phyloP scores from a whole-genome alignment of 495 filamentous ascomycete genomes.

The Lepidopterella palustris region DNA sequence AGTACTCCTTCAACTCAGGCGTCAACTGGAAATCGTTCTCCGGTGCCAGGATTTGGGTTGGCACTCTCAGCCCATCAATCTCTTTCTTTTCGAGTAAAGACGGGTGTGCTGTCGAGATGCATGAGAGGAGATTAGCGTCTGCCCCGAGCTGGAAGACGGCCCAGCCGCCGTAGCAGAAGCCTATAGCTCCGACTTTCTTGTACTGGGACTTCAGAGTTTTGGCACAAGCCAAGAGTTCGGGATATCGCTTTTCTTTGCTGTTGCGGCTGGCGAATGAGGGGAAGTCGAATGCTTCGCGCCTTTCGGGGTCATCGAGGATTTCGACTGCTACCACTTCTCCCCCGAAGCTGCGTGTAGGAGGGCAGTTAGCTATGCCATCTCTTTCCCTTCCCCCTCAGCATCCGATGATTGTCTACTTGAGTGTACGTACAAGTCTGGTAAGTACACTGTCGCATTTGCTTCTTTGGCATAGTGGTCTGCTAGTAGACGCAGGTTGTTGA shows the following conservation, averaged over 20 bases:
- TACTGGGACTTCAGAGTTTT: conserved; percentile 38
- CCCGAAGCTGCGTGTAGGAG: conserved; percentile 20
- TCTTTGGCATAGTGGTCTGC: conserved; percentile 48
- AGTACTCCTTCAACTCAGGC: conserved; percentile 46
- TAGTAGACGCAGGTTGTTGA: conserved; percentile 38
- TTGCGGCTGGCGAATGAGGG: conserved; percentile 36
- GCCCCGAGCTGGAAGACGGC: conserved; percentile 46
- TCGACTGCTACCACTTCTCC: conserved; percentile 30
- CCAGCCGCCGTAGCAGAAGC: conserved; percentile 60
- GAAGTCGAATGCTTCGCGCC: conserved; percentile 40
- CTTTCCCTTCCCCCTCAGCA: too few species aligned
- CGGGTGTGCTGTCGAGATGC: conserved; percentile 50
- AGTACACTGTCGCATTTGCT: conserved; percentile 44
- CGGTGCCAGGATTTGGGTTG: conserved; percentile 53
- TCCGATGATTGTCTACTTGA: too few species aligned
- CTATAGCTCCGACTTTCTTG: conserved; percentile 46
- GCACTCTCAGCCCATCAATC: conserved; percentile 47
- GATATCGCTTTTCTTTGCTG: conserved; percentile 43
- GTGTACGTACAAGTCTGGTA: conserved; percentile 44
- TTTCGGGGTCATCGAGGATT: conserved; percentile 32
- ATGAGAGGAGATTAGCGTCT: conserved; percentile 47
- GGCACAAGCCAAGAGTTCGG: conserved; percentile 49
- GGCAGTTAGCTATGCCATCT: too few species aligned
- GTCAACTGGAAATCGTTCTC: conserved; percentile 47
- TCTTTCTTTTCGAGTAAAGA: conserved; percentile 44